These are phyloP conservation scores for Setomelanomma holmii DNA, from an alignment of 2,329 filamentous ascomycete genomes.

Conservation along the genomic window DNA sequence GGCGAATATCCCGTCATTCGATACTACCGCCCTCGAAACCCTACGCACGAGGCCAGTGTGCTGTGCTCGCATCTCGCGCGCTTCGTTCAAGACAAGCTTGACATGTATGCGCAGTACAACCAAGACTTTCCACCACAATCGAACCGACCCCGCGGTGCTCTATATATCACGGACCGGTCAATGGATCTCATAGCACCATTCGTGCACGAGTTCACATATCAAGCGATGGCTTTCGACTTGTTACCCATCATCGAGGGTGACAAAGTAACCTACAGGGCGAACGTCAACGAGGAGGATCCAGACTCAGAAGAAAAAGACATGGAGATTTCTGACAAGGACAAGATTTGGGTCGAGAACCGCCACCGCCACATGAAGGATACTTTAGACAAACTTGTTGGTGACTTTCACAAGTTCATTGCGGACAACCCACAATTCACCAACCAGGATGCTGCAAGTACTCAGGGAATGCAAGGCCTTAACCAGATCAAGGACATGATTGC, in stretches of 20 bases:
- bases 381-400: slow-evolving; percentile 88
- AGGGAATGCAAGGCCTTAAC: slow-evolving; percentile 84
- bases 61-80: slow-evolving; percentile 86
- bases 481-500: slow-evolving; percentile 98
- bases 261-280: slow-evolving; percentile 84
- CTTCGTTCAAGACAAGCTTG: slow-evolving; percentile 90
- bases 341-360: slow-evolving; percentile 92
- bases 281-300: slow-evolving; percentile 74
- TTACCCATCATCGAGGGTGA: slow-evolving; percentile 87
- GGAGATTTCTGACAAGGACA: slow-evolving; percentile 88
- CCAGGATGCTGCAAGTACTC: slow-evolving; percentile 69
- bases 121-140: slow-evolving; percentile 83
- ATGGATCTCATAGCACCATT: slow-evolving; percentile 91
- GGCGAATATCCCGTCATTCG: slow-evolving; percentile 93
- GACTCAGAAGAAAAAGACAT: slow-evolving; percentile 85
- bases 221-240: slow-evolving; percentile 96
- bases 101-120: slow-evolving; percentile 85
- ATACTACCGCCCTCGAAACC: slow-evolving; percentile 80
- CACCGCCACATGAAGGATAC: slow-evolving; percentile 98
- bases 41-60: slow-evolving; percentile 85
- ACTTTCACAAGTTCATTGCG: slow-evolving; percentile 90
- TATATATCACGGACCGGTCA: slow-evolving; percentile 88
- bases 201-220: slow-evolving; percentile 96
- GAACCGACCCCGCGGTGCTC: slow-evolving; percentile 77
- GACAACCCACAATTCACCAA: slow-evolving; percentile 93